A percentile compares a stretch with the other conserved stretches of the same genome.
Evolutionary conservation across 495 filamentous ascomycete species (phyloP).

Genomic region (Podospora pseudopauciseta): DNA sequence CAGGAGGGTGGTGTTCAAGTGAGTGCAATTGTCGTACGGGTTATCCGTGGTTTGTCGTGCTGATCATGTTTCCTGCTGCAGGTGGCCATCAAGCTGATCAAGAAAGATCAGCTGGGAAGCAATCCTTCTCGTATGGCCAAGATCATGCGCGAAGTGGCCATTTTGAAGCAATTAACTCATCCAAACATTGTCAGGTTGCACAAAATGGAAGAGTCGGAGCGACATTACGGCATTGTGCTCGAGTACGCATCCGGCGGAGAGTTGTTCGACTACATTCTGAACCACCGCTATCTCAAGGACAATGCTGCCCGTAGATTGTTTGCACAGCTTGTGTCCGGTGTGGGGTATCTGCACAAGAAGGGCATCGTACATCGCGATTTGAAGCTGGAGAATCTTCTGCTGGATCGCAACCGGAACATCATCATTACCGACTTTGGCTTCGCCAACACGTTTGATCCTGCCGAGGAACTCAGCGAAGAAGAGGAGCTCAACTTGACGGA

Average conservation of each 20-base stretch:
- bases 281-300: constrained; percentile 94
- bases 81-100: constrained; percentile 98
- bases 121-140: constrained; percentile 89
- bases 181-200: constrained; percentile 96
- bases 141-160: constrained; percentile 94
- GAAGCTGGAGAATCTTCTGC: constrained; percentile 92
- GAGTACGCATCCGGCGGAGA: constrained; percentile 98
- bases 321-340: constrained; percentile 92
- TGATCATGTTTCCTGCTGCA: constrained; percentile 38
- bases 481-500: constrained; percentile 84
- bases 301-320: constrained; percentile 85
- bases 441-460: constrained; percentile 91
- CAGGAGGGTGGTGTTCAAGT: constrained; percentile 82
- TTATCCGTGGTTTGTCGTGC: background rate
- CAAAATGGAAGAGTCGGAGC: constrained; percentile 97
- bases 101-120: constrained; percentile 77
- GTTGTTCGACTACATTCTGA: constrained; percentile 96
- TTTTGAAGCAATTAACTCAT: constrained; percentile 79
- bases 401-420: constrained; percentile 96
- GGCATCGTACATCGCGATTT: constrained; percentile 97
- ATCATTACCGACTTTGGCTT: constrained; percentile 99
- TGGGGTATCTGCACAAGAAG: constrained; percentile 98
- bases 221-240: constrained; percentile 95
- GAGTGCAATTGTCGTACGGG: constrained; percentile 19
- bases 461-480: constrained; percentile 83